phyloP scores from a whole-genome alignment of 768 basidiomycete species.

The Cantharellus cinnabarinus region DNA sequence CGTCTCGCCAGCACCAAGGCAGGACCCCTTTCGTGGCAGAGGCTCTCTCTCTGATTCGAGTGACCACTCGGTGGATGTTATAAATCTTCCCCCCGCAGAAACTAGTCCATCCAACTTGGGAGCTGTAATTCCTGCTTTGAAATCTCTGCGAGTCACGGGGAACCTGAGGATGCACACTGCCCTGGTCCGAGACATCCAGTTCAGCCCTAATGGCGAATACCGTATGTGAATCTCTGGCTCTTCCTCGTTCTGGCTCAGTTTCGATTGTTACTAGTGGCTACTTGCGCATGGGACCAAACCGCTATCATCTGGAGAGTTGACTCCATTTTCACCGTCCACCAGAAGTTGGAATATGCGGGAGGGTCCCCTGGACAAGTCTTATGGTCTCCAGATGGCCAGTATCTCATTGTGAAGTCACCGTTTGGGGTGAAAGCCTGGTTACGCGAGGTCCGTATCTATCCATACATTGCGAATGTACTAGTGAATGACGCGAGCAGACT shows the following conservation, averaged over 20 bases:
- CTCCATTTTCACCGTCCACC: conserved; percentile 34
- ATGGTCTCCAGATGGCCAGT: conserved; percentile 47
- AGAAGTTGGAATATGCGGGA: conserved; percentile 44
- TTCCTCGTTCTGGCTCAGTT: not conserved
- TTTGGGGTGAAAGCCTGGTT: conserved; percentile 53
- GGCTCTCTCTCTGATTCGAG: too few relatives aligned
- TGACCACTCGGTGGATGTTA: too few relatives aligned
- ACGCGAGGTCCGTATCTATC: conserved; percentile 21
- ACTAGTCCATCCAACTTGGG: conserved; percentile 30
- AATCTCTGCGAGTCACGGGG: conserved; percentile 34
- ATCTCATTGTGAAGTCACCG: conserved; percentile 39
- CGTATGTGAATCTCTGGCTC: not conserved
- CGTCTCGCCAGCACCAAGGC: too few relatives aligned
- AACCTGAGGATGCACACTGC: conserved; percentile 38
- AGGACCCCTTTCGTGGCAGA: too few relatives aligned
- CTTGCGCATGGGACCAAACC: conserved; percentile 31
- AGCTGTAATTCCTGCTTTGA: conserved; percentile 34
- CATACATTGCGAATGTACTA: not conserved
- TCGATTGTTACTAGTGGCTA: conserved; percentile 24
- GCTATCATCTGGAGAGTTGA: conserved; percentile 1
- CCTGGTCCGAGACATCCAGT: conserved; percentile 51
- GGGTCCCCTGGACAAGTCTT: conserved; percentile 55
- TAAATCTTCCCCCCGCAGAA: too few relatives aligned
- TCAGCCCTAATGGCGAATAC: conserved; percentile 55
- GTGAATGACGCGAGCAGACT: conserved; percentile 23